A percentile compares a stretch with the other conserved stretches of the same genome.
These are phyloP conservation scores for Saprolegnia diclina DNA, from an alignment of 352 stramenopile genomes.

Conservation along the genomic window DNA sequence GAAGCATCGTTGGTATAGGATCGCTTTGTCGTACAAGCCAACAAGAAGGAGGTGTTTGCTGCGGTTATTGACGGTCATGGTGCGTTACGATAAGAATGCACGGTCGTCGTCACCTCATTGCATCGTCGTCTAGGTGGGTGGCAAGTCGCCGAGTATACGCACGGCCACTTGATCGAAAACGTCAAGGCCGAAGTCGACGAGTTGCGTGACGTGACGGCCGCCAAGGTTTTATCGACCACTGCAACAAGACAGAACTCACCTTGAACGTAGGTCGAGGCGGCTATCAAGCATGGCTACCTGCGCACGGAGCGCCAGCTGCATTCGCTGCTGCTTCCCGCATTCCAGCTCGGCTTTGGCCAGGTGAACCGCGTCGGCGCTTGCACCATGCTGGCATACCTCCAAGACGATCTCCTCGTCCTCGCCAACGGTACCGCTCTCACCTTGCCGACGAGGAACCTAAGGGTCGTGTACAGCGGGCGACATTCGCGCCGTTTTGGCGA, in stretches of 20 bases:
- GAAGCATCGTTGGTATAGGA: constrained; percentile 33
- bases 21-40: constrained; percentile 70
- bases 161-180: constrained; percentile 72
- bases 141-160: constrained; percentile 89
- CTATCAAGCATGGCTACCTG: constrained; percentile 50
- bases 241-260: not conserved
- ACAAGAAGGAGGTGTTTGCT: constrained; percentile 77
- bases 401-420: constrained; percentile 73
- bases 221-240: not conserved
- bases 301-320: constrained; percentile 85
- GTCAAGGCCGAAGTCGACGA: constrained; percentile 46
- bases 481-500: constrained; percentile 67
- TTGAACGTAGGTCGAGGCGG: not conserved
- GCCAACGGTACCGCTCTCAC: constrained; percentile 48
- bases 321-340: constrained; percentile 71
- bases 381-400: constrained; percentile 74
- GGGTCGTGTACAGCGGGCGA: constrained; percentile 48
- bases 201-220: not conserved
- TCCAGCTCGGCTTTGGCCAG: constrained; percentile 87
- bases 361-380: constrained; percentile 86
- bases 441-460: not conserved
- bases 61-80: constrained; percentile 89
- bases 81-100: constrained; percentile 24
- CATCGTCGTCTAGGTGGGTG: constrained; percentile 57
- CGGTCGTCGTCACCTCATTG: not conserved